Percentiles rank a stretch among this genome's conserved stretches.
Evolutionary conservation across 1,284 basidiomycete genomes (phyloP).

Genomic region (Pisolithus thermaeus): DNA sequence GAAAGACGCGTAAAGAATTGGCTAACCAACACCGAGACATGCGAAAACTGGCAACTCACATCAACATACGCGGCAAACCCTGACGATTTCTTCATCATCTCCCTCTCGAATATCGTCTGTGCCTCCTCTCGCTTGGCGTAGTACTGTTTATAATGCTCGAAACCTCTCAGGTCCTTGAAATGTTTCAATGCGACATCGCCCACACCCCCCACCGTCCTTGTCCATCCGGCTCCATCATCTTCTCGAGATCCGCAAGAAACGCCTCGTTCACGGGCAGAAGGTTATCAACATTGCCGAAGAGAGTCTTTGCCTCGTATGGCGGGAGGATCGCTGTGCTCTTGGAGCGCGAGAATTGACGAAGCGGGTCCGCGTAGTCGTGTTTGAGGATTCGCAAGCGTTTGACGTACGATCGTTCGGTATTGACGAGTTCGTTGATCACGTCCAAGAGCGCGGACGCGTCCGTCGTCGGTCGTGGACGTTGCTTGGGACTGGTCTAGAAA

Average conservation of each 20-base stretch:
- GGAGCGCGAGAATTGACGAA: slow-evolving; percentile 78
- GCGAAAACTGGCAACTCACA: slow-evolving; percentile 40
- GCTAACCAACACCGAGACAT: slow-evolving; percentile 13
- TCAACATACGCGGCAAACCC: slow-evolving; percentile 82
- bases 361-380: slow-evolving; percentile 82
- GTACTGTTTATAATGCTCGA: slow-evolving; percentile 89
- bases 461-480: slow-evolving; percentile 52
- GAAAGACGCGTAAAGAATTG: slow-evolving; percentile 1
- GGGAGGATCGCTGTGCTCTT: slow-evolving; percentile 85
- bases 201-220: slow-evolving; percentile 54
- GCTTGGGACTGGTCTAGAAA: slow-evolving; percentile 32
- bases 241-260: slow-evolving; percentile 82
- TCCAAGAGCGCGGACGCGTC: slow-evolving; percentile 61
- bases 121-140: slow-evolving; percentile 92
- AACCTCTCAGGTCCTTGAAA: slow-evolving; percentile 75
- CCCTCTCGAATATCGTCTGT: slow-evolving; percentile 81
- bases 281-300: slow-evolving; percentile 92
- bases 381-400: slow-evolving; percentile 70
- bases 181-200: slow-evolving; percentile 86
- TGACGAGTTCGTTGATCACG: slow-evolving; percentile 70
- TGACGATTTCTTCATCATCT: slow-evolving; percentile 70
- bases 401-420: slow-evolving; percentile 76
- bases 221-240: slow-evolving; percentile 60
- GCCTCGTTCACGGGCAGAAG: slow-evolving; percentile 84
- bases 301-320: slow-evolving; percentile 83